Evolutionary conservation across 352 stramenopile species (phyloP), one percentile per base, ranked within the genome.

Genomic region (Pythium brachiatum): DNA sequence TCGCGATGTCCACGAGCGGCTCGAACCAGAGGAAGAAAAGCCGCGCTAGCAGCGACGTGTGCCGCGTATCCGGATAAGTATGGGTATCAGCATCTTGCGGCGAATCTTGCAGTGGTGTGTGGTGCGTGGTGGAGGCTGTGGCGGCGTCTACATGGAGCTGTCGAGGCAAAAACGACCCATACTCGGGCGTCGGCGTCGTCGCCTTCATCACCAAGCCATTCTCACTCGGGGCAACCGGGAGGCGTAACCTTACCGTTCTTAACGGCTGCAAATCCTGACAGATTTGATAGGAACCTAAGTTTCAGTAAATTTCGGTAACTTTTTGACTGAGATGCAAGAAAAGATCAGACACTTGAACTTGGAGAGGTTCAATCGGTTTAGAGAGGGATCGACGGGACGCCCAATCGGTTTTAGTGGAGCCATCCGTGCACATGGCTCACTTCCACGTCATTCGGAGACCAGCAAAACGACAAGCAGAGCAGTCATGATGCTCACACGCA

Each of bases 11-110:
- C 25, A 60, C 54, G 3, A 70, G 41, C 2, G 57, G 57, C 29
- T 56, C 51, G 52, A 62, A 70, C 64, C 64, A 70, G 31, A 62
- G 57, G 57, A 70, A 70, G 57, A 70, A 70, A 20, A 58, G 39
- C 12, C 44, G 51, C 11, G 63, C 59, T 6, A 70, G 7, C 3
- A 53, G 27, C 20, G 62, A 50, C 3, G 54, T 18, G 2, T 43
- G 29, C 6, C 46, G 34, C 13, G 38, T n/a, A 16, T 58, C 41
- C 2, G 62, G 62, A 34, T 58, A 57, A 7, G 18, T 52, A 32
- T 46, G 27, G 2, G 23, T 39, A n/a, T 23, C 23, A 5, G 6
- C 11, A 3, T 44, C 36, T 8, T 44, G n/a, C 3, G n/a, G 6
- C 3, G 16, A 21, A 9, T 46, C 29, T 31, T 46, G 18, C 16